Conservation (phyloP, 306 rosid genomes). For the Vigna reflexopilosa region DNA sequence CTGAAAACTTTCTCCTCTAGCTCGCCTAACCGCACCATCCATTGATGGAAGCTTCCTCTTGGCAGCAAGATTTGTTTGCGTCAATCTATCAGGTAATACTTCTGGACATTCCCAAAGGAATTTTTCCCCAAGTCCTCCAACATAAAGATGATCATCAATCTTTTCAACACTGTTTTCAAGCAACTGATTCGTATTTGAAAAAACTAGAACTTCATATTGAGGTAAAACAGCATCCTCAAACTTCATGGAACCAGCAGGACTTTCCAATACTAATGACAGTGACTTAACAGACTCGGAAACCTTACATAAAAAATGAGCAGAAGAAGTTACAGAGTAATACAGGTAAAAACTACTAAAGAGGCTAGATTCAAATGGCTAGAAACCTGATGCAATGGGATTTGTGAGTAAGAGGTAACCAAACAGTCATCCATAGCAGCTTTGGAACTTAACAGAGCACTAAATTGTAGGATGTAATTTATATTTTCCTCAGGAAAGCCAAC, state of each 20-base stretch:
- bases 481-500: constrained; percentile 71
- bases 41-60: constrained; percentile 72
- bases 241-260: constrained; percentile 59
- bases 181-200: constrained; percentile 59
- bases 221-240: constrained; percentile 54
- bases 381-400: constrained; percentile 69
- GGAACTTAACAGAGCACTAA: constrained; percentile 63
- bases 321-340: constrained; percentile 40
- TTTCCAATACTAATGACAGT: constrained; percentile 70
- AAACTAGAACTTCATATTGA: constrained; percentile 54
- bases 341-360: constrained; percentile 18
- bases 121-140: constrained; percentile 74
- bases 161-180: constrained; percentile 62
- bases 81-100: constrained; percentile 83
- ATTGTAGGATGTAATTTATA: constrained; percentile 62
- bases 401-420: constrained; percentile 57
- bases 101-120: constrained; percentile 98
- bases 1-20: constrained; percentile 82
- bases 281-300: constrained; percentile 69
- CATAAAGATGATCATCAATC: constrained; percentile 66
- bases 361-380: constrained; percentile 30
- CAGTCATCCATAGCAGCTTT: constrained; percentile 57
- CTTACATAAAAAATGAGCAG: constrained; percentile 56
- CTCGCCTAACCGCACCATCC: constrained; percentile 80
- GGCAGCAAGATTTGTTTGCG: constrained; percentile 62